Conservation (phyloP, 345 rosid genomes). For the rapeseed (Brassica napus) region DNA sequence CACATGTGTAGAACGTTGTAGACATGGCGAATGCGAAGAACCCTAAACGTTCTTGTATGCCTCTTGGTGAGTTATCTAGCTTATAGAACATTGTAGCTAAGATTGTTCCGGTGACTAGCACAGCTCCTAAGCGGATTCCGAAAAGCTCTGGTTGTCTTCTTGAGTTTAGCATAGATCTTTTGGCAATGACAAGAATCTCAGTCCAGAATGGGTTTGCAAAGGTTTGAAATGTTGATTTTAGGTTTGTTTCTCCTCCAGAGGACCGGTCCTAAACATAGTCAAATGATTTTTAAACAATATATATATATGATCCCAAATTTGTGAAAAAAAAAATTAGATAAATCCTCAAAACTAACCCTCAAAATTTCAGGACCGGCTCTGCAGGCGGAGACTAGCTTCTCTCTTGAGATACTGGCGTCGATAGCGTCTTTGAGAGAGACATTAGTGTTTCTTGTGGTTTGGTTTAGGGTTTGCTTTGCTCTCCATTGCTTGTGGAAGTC, state of each 20-base stretch:
- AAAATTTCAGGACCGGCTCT: not conserved
- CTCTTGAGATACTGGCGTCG: slow-evolving; percentile 63
- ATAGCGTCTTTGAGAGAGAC: slow-evolving; percentile 81
- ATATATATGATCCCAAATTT: too few species aligned
- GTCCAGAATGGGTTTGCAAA: slow-evolving; percentile 83
- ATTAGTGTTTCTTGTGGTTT: slow-evolving; percentile 24
- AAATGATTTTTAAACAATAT: not conserved
- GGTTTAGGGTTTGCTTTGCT: slow-evolving; percentile 18
- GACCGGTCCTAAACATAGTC: not conserved
- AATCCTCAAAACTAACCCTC: not conserved
- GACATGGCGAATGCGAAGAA: slow-evolving; percentile 95
- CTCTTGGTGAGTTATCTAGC: slow-evolving; percentile 80
- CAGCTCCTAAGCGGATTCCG: slow-evolving; percentile 73
- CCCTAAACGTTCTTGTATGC: slow-evolving; percentile 83
- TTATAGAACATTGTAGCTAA: slow-evolving; percentile 80
- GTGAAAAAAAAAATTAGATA: too few species aligned
- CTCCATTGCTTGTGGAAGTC: slow-evolving; percentile 78
- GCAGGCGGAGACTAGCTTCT: slow-evolving; percentile 64
- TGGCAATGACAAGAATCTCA: slow-evolving; percentile 70
- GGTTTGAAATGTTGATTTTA: slow-evolving; percentile 58
- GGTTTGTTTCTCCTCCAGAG: slow-evolving; percentile 41
- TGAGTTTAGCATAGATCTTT: slow-evolving; percentile 65
- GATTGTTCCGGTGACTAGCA: slow-evolving; percentile 73
- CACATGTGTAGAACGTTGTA: slow-evolving; percentile 89
- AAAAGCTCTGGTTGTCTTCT: slow-evolving; percentile 81